Base-by-base conservation (phyloP, 805 yeast species). In the Candida argentea region DNA sequence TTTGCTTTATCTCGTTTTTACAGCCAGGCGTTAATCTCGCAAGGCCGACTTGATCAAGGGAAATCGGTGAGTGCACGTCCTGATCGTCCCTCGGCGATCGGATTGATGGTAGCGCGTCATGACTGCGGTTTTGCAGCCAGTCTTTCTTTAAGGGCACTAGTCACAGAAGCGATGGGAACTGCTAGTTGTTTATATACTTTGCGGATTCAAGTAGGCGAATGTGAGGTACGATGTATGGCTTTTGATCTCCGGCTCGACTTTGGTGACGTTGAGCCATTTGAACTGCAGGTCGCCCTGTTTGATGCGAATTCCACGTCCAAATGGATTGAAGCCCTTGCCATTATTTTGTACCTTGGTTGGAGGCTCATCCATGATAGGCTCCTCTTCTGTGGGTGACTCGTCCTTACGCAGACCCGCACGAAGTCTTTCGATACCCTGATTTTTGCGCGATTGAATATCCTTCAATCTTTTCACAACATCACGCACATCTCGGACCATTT, bases 151-250 rank as follows among this genome's bases (percentile, higher is more conserved):
- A n/a, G n/a, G n/a, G n/a, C n/a, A n/a, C n/a, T n/a, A n/a, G n/a
- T n/a, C n/a, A n/a, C n/a, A n/a, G n/a, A n/a, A n/a, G n/a, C n/a
- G n/a, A n/a, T n/a, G n/a, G n/a, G n/a, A n/a, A n/a, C n/a, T n/a
- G n/a, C n/a, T n/a, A n/a, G n/a, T n/a, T n/a, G n/a, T n/a, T n/a
- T n/a, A n/a, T n/a, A n/a, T n/a, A n/a, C n/a, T n/a, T n/a, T n/a
- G n/a, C n/a, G 42, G 42, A 3, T 30, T 35, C 53, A 52, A 67
- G 33, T 63, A 66, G 14, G 98, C 99, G 67, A 91, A 91, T 2
- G 95, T 84, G 44, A 91, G 57, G 48, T 85, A 91, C 0, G 95
- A 84, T 0, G 99, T 91, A 44, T 91, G 99, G 5, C 86, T 78
- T 57, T 89, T 89, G 42, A 89, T 65, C 48, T 91, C 97, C 3